These are phyloP conservation scores for Warburgia ugandensis DNA, from an alignment of 164 flowering plant species.

Conservation along the genomic window DNA sequence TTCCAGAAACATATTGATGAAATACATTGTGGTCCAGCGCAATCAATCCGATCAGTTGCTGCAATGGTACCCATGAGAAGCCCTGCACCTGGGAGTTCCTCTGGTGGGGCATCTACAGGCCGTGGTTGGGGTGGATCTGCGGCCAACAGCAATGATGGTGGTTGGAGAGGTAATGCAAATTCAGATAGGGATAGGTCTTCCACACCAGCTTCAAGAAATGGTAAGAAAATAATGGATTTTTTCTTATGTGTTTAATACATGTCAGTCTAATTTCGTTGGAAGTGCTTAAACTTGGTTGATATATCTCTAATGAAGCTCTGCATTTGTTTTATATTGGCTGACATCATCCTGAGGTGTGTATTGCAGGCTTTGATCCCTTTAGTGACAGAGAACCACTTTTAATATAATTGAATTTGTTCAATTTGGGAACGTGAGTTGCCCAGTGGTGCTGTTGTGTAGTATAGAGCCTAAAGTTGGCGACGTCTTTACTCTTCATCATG, in stretches of 20 bases:
- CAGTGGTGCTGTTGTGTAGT: no score
- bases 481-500: no score
- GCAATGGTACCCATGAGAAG: conserved; percentile 95
- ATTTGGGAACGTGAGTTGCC: no score
- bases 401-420: no score
- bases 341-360: no score
- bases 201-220: conserved; percentile 58
- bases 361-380: no score
- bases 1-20: conserved; percentile 93
- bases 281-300: no score
- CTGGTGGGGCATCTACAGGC: conserved; percentile 30
- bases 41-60: conserved; percentile 78
- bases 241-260: not conserved
- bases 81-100: conserved; percentile 66
- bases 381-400: no score
- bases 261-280: no score
- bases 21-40: conserved; percentile 48
- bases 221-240: conserved; percentile 20
- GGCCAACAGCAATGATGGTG: conserved; percentile 33
- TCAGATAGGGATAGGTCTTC: conserved; percentile 58
- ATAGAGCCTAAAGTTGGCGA: no score
- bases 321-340: no score
- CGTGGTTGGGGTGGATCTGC: conserved; percentile 60
- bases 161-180: conserved; percentile 50
- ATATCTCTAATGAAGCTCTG: no score